phyloP scores from a whole-genome alignment of 148 eudicot species.

The Silene latifolia region DNA sequence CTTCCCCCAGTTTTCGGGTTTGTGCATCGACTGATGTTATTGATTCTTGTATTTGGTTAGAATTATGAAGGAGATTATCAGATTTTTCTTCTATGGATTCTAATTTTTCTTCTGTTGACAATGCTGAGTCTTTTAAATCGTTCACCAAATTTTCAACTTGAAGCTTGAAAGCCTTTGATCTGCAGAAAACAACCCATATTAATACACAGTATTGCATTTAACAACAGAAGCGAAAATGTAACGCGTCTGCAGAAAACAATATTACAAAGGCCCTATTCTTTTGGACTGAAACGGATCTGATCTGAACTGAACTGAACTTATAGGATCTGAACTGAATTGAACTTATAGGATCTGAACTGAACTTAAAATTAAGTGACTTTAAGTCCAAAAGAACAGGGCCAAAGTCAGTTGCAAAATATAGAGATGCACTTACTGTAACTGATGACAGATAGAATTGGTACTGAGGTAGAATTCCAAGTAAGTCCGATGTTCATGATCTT shows the following conservation, averaged over 20 bases:
- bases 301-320: too few species aligned
- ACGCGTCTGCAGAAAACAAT: too few species aligned
- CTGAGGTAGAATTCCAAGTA: constrained; percentile 63
- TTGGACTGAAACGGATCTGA: too few species aligned
- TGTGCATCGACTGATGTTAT: constrained; percentile 23
- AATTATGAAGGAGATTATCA: constrained; percentile 39
- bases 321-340: too few species aligned
- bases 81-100: constrained; percentile 58
- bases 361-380: too few species aligned
- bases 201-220: too few species aligned
- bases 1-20: constrained; percentile 18
- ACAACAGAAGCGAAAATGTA: too few species aligned
- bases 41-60: constrained; percentile 51
- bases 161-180: constrained; percentile 64
- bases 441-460: constrained; percentile 68
- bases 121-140: constrained; percentile 54
- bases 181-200: constrained; percentile 19
- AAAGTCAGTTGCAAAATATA: too few species aligned
- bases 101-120: constrained; percentile 55
- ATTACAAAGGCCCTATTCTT: too few species aligned
- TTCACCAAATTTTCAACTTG: constrained; percentile 77
- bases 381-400: too few species aligned
- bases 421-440: constrained; percentile 52
- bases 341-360: too few species aligned
- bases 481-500: constrained; percentile 39